A percentile compares a stretch with the other conserved stretches of the same genome.
These are phyloP conservation scores for Aspergillus japonicus DNA, from an alignment of 2,329 filamentous ascomycete species.

Conservation along the genomic window DNA sequence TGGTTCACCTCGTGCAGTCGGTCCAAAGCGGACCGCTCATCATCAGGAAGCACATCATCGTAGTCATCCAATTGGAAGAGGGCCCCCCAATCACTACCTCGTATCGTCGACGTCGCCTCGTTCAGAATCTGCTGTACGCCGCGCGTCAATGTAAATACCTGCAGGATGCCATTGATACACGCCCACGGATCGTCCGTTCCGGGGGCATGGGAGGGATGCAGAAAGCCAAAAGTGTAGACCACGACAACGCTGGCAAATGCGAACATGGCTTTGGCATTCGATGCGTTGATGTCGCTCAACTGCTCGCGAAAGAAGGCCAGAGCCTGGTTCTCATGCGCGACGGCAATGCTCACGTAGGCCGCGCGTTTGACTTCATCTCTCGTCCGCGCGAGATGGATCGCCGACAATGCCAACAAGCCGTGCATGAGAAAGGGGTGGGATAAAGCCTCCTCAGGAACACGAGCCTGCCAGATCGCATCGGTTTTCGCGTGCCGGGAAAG, in stretches of 20 bases:
- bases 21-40: slow-evolving; percentile 20
- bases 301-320: slow-evolving; percentile 36
- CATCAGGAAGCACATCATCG: slow-evolving; percentile 21
- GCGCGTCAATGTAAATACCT: slow-evolving; percentile 34
- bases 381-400: slow-evolving; percentile 35
- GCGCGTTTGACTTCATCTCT: slow-evolving; percentile 24
- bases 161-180: slow-evolving; percentile 34
- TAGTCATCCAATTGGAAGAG: slow-evolving; percentile 28
- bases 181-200: slow-evolving; percentile 24
- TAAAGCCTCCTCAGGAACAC: slow-evolving; percentile 35
- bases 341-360: slow-evolving; percentile 36
- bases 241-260: slow-evolving; percentile 39
- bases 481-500: slow-evolving; percentile 30
- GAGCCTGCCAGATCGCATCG: slow-evolving; percentile 34
- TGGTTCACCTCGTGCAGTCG: slow-evolving; percentile 30
- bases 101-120: slow-evolving; percentile 25
- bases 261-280: slow-evolving; percentile 44
- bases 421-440: slow-evolving; percentile 39
- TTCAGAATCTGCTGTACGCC: slow-evolving; percentile 37
- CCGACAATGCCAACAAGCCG: slow-evolving; percentile 35
- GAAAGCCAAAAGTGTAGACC: slow-evolving; percentile 40
- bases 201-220: slow-evolving; percentile 24
- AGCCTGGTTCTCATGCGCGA: slow-evolving; percentile 36
- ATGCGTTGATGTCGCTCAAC: slow-evolving; percentile 32
- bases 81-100: slow-evolving; percentile 27